Evolutionary conservation across 768 basidiomycete genomes (phyloP).

Genomic region (Leccinum ochraceum): DNA sequence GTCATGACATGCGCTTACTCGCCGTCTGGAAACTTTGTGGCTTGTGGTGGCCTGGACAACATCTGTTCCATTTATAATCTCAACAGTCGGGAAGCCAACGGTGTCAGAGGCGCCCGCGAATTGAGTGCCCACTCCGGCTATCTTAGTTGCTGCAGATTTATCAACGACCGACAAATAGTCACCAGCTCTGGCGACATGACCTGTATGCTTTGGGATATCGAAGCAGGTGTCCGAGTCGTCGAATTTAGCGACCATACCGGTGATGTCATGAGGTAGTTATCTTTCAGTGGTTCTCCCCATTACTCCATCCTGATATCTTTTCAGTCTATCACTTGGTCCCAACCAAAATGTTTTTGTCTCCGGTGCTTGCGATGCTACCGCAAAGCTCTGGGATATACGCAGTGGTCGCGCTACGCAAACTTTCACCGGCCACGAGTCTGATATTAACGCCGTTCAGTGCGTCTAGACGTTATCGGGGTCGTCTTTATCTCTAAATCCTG

Average conservation of each 20-base stretch:
- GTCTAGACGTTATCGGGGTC: slow-evolving; percentile 34
- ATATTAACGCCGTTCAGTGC: slow-evolving; percentile 98
- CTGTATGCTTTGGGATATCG: slow-evolving; percentile 99
- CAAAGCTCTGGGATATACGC: slow-evolving; percentile 98
- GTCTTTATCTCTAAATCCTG: slow-evolving; percentile 8
- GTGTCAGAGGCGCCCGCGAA: slow-evolving; percentile 90
- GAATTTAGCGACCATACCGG: slow-evolving; percentile 99
- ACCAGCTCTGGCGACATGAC: slow-evolving; percentile 99
- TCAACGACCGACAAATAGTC: slow-evolving; percentile 98
- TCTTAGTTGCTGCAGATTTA: slow-evolving; percentile 96
- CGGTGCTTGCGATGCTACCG: slow-evolving; percentile 97
- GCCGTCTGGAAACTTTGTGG: slow-evolving; percentile 95
- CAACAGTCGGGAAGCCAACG: slow-evolving; percentile 69
- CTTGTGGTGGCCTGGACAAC: slow-evolving; percentile 98
- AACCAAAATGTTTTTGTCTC: slow-evolving; percentile 98
- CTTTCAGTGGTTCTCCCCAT: slow-evolving; percentile 2
- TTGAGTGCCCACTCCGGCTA: slow-evolving; percentile 97
- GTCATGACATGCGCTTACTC: slow-evolving; percentile 99
- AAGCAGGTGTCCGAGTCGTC: slow-evolving; percentile 94
- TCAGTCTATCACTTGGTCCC: slow-evolving; percentile 89
- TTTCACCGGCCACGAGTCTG: slow-evolving; percentile 97
- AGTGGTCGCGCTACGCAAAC: slow-evolving; percentile 98
- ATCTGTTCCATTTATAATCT: slow-evolving; percentile 99
- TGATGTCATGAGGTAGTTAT: slow-evolving; percentile 95
- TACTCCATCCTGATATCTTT: slow-evolving; percentile 11